phyloP scores from a whole-genome alignment of 345 rosid species.

The Nephelium lappaceum region DNA sequence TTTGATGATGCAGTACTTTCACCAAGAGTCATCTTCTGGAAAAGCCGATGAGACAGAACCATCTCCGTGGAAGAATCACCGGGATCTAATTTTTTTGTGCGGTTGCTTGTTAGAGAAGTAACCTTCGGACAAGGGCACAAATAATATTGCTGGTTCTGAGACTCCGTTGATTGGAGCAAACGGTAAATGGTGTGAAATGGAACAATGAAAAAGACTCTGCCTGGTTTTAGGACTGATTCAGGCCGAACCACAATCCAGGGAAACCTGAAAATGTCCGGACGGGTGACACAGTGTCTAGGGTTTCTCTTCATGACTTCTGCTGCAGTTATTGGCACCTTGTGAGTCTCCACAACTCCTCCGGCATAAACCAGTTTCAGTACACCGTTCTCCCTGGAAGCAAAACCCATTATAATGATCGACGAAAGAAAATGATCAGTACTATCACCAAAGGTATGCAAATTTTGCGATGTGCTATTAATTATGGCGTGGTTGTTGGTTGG shows the following conservation, averaged over 20 bases:
- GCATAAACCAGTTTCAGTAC: slow-evolving; percentile 49
- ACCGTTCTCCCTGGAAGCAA: slow-evolving; percentile 2
- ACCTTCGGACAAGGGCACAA: background rate
- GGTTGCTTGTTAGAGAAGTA: background rate
- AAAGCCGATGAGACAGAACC: background rate
- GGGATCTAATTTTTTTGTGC: background rate
- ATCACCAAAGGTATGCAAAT: too few species aligned
- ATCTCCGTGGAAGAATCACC: slow-evolving; percentile 6
- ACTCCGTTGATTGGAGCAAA: slow-evolving; percentile 22
- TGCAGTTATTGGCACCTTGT: slow-evolving; percentile 34
- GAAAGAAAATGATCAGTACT: too few species aligned
- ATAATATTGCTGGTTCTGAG: background rate
- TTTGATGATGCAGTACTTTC: background rate
- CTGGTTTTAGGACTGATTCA: slow-evolving; percentile 40
- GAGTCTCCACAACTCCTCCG: slow-evolving; percentile 35
- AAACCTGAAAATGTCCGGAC: slow-evolving; percentile 45
- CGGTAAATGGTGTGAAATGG: slow-evolving; percentile 36
- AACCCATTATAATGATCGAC: slow-evolving; percentile 1
- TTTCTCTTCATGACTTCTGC: slow-evolving; percentile 44
- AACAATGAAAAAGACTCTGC: slow-evolving; percentile 41
- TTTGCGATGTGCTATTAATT: background rate
- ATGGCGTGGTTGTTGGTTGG: background rate
- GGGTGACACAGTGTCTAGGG: slow-evolving; percentile 51
- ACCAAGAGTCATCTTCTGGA: background rate
- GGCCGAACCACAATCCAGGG: slow-evolving; percentile 52